Evolutionary conservation across 306 rosid genomes (phyloP), one percentile per base, ranked within the genome.

Genomic region (Vigna nakashimae): DNA sequence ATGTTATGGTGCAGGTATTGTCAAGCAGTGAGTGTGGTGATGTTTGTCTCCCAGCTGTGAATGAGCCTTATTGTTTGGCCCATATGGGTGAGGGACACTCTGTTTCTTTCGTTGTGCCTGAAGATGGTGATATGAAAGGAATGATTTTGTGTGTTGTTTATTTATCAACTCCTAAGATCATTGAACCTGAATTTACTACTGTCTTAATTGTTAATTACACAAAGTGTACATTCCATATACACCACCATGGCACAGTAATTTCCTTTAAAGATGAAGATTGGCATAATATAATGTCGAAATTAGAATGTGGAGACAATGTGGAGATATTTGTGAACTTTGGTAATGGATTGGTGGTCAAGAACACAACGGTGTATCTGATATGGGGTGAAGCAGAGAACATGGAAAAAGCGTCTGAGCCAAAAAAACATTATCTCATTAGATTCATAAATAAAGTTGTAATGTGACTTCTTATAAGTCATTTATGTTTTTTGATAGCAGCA

Each of bases 71-170:
- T 38, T 65, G 64, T n/a, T 4, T 72, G 32, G 16, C 59, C 24
- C 16, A 77, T 30, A 49, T 4, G 6, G 26, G 55, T 1, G 53
- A 58, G 32, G 83, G 77, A 15, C 4, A 36, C 14, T 66, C 76
- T 0, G 69, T 73, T 16, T 3, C 0, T 40, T 78, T 83, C 4
- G 17, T 15, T 45, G 73, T 83, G 3, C 83, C 80, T 49, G 18
- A 17, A 13, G 68, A 38, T 6, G 0, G 8, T 9, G 0, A 10
- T 34, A 13, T 78, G 4, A 66, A 73, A 42, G 86, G 80, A 10
- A 83, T 83, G 69, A 1, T 38, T 58, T 34, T 78, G 9, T 73
- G 72, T 69, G 75, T 67, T 28, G 8, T 72, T 38, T 78, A 82
- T 59, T 78, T 40, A 24, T 66, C 80, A 26, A 2, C 42, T 11